Percentiles rank a stretch among this genome's conserved stretches.
phyloP scores from a whole-genome alignment of 2,329 filamentous ascomycete species.

The Verticillium klebahnii region DNA sequence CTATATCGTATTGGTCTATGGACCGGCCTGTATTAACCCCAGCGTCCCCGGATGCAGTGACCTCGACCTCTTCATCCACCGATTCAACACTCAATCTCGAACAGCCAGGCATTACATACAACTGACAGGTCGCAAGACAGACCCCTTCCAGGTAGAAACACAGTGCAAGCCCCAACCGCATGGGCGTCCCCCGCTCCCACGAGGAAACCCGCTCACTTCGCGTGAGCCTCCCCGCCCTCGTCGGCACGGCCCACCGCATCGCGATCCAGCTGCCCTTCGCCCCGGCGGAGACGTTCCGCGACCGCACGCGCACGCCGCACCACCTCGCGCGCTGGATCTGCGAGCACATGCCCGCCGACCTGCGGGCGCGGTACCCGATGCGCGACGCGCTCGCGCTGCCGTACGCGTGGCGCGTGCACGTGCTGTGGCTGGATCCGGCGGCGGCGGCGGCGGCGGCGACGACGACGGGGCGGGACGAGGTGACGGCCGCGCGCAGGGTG shows the following conservation, averaged over 20 bases:
- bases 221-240: neutral
- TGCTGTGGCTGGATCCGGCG: neutral
- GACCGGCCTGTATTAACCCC: too few relatives aligned
- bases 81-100: too few relatives aligned
- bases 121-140: too few relatives aligned
- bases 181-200: too few relatives aligned
- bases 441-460: neutral
- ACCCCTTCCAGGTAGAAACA: too few relatives aligned
- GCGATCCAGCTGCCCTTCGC: neutral
- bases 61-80: too few relatives aligned
- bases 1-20: too few relatives aligned
- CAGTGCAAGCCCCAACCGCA: too few relatives aligned
- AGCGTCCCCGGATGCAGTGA: too few relatives aligned
- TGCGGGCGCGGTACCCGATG: neutral
- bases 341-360: neutral
- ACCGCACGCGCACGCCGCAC: neutral
- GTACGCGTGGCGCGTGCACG: neutral
- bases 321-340: neutral
- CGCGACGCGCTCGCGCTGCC: neutral
- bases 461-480: neutral
- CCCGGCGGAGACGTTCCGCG: neutral
- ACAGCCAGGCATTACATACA: too few relatives aligned
- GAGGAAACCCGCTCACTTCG: neutral
- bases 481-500: neutral
- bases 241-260: neutral